Evolutionary conservation across 176 grass and related monocot genomes (phyloP).

Genomic region (Carex myosuroides): DNA sequence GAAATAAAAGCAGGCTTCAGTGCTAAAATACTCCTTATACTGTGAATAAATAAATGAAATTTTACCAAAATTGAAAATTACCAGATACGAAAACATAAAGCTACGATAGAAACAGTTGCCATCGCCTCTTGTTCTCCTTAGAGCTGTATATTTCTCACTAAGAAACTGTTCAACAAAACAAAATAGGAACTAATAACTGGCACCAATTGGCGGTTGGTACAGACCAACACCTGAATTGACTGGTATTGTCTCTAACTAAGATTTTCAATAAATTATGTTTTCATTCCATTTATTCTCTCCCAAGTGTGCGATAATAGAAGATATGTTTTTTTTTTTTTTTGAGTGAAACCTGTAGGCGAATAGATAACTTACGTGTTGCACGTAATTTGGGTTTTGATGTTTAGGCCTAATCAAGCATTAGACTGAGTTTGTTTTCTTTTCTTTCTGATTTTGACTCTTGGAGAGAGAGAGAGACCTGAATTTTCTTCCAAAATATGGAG

Average conservation of each 20-base stretch:
- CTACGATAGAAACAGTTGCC: constrained; percentile 98
- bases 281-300: neutral
- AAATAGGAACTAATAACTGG: constrained; percentile 29
- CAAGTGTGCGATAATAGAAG: constrained; percentile 39
- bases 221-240: neutral
- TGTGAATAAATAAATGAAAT: neutral
- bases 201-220: constrained; percentile 7
- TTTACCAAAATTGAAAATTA: constrained; percentile 20
- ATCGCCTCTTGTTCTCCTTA: constrained; percentile 89
- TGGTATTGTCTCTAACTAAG: neutral
- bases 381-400: neutral
- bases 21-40: neutral
- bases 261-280: neutral
- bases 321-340: too few species aligned
- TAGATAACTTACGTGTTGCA: neutral
- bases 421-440: neutral
- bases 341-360: too few species aligned
- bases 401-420: neutral
- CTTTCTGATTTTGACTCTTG: neutral
- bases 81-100: constrained; percentile 99
- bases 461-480: constrained; percentile 49
- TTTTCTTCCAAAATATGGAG: constrained; percentile 91
- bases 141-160: constrained; percentile 81
- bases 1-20: neutral
- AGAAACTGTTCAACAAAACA: constrained; percentile 57